These are phyloP conservation scores for Linum tenue DNA, from an alignment of 345 rosid species.

Conservation along the genomic window DNA sequence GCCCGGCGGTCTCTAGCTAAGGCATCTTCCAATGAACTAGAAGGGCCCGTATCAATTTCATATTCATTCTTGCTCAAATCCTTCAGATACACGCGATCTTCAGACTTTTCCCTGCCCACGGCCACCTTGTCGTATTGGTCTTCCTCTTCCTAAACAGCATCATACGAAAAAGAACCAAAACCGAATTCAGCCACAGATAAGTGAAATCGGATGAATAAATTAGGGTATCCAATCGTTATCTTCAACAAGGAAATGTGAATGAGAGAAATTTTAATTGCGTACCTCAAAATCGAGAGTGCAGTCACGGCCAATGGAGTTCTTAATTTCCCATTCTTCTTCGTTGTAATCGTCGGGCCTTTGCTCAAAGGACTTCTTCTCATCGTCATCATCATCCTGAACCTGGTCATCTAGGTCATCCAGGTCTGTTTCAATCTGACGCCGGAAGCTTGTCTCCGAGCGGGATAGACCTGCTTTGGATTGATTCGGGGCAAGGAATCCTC, in stretches of 20 bases:
- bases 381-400: constrained; percentile 21
- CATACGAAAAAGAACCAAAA: too few relatives aligned
- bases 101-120: constrained; percentile 38
- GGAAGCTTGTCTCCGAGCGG: constrained; percentile 5
- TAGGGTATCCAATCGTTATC: background rate
- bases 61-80: constrained; percentile 33
- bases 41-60: constrained; percentile 38
- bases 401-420: constrained; percentile 24
- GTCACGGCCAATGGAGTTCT: constrained; percentile 58
- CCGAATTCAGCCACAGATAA: background rate
- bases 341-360: constrained; percentile 39
- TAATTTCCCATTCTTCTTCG: constrained; percentile 72
- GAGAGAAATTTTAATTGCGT: background rate
- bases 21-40: constrained; percentile 29
- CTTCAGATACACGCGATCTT: constrained; percentile 39
- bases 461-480: constrained; percentile 4
- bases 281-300: constrained; percentile 70
- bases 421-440: constrained; percentile 14
- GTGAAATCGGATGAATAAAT: background rate
- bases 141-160: constrained; percentile 53
- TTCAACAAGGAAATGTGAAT: background rate
- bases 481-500: constrained; percentile 5
- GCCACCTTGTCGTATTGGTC: constrained; percentile 61
- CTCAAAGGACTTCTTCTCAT: background rate
- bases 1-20: constrained; percentile 64